These are phyloP conservation scores for Metarhizium robertsii DNA, from an alignment of 2,329 filamentous ascomycete species.

Conservation along the genomic window DNA sequence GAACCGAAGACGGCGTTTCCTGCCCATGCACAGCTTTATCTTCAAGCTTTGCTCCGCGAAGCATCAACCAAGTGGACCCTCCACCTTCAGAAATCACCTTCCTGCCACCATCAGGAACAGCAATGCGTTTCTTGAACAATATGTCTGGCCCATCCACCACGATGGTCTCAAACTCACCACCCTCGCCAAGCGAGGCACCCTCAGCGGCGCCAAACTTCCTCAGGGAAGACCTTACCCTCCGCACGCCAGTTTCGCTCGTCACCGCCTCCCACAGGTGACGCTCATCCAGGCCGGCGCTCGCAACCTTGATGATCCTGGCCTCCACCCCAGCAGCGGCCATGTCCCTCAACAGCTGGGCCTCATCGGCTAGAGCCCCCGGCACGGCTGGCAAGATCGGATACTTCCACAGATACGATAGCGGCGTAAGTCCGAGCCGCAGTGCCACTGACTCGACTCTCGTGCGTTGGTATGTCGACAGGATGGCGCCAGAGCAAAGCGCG, in stretches of 20 bases:
- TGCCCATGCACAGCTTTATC: slow-evolving; percentile 23
- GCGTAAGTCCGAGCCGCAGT: slow-evolving; percentile 68
- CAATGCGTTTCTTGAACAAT: slow-evolving; percentile 65
- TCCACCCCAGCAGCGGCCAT: slow-evolving; percentile 74
- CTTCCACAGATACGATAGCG: slow-evolving; percentile 88
- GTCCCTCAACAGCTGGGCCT: slow-evolving; percentile 60
- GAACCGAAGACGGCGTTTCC: slow-evolving; percentile 22
- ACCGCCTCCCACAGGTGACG: slow-evolving; percentile 74
- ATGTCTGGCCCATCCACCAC: slow-evolving; percentile 68
- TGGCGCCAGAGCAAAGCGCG: slow-evolving; percentile 83
- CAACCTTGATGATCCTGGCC: slow-evolving; percentile 90
- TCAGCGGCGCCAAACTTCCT: slow-evolving; percentile 56
- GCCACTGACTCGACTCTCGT: slow-evolving; percentile 93
- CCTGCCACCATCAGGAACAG: slow-evolving; percentile 44
- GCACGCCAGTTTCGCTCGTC: slow-evolving; percentile 41
- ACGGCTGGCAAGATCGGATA: slow-evolving; percentile 62
- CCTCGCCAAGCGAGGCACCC: slow-evolving; percentile 78
- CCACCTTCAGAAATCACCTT: slow-evolving; percentile 57
- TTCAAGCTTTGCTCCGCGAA: slow-evolving; percentile 47
- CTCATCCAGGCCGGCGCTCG: slow-evolving; percentile 79
- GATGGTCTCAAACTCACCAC: slow-evolving; percentile 92
- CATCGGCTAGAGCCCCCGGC: slow-evolving; percentile 22
- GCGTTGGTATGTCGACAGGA: slow-evolving; percentile 90
- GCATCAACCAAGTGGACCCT: slow-evolving; percentile 63
- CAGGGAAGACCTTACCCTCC: slow-evolving; percentile 43